A percentile compares a stretch with the other conserved stretches of the same genome.
These are phyloP conservation scores for Mortierella sp. DNA, from an alignment of 371 early-diverging fungal genomes.

Conservation along the genomic window DNA sequence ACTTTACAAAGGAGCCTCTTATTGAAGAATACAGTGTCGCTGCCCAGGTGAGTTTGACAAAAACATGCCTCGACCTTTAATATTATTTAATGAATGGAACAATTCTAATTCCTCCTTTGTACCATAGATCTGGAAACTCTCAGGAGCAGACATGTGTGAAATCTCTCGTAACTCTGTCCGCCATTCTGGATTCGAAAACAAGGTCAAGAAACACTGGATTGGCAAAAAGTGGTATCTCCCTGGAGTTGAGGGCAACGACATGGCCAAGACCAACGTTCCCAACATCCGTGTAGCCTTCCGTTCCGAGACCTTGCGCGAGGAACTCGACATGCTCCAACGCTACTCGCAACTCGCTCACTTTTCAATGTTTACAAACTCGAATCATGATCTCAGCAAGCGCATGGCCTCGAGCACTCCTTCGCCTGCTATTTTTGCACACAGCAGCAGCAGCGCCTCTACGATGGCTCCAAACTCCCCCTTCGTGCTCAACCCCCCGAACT, in stretches of 20 bases:
- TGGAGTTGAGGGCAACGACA: constrained; percentile 89
- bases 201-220: constrained; percentile 95
- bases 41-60: constrained; percentile 74
- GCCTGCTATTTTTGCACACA: constrained; percentile 33
- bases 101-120: background rate
- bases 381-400: constrained; percentile 44
- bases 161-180: constrained; percentile 95
- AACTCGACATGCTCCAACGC: constrained; percentile 70
- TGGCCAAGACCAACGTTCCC: constrained; percentile 97
- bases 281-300: constrained; percentile 92
- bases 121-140: constrained; percentile 93
- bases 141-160: constrained; percentile 97
- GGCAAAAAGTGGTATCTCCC: constrained; percentile 84
- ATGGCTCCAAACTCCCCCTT: constrained; percentile 42
- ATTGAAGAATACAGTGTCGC: constrained; percentile 99
- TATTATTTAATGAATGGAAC: no score
- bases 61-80: no score
- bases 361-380: constrained; percentile 42
- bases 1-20: constrained; percentile 98
- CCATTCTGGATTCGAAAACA: constrained; percentile 94
- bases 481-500: constrained; percentile 30
- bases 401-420: constrained; percentile 51
- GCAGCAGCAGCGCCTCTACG: background rate
- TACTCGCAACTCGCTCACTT: constrained; percentile 56
- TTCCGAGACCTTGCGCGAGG: constrained; percentile 89